Conservation (phyloP, 2,329 filamentous ascomycete species). For the Diaporthe australafricana region DNA sequence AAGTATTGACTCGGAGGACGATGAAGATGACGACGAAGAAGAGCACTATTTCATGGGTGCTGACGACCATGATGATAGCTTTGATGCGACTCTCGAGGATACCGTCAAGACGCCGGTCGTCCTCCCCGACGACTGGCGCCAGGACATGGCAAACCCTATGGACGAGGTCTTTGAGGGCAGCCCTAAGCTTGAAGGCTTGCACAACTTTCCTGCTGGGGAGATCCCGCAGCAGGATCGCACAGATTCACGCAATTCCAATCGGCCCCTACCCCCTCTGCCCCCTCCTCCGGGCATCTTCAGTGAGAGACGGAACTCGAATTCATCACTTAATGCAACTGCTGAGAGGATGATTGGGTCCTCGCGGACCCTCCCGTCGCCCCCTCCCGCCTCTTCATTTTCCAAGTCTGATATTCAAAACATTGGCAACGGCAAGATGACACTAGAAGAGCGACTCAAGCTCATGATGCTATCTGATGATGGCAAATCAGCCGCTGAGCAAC, state of each 20-base stretch:
- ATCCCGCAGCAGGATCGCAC: constrained; percentile 71
- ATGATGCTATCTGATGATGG: constrained; percentile 86
- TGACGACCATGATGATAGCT: constrained; percentile 83
- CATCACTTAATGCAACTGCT: constrained; percentile 75
- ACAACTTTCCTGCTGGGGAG: constrained; percentile 57
- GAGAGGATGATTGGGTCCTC: constrained; percentile 77
- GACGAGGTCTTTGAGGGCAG: constrained; percentile 80
- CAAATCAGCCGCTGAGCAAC: constrained; percentile 72
- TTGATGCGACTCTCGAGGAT: constrained; percentile 94
- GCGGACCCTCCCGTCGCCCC: constrained; percentile 78
- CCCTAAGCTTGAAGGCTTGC: constrained; percentile 69
- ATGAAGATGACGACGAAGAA: constrained; percentile 78
- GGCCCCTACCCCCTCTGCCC: constrained; percentile 89
- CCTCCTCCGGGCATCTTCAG: constrained; percentile 59
- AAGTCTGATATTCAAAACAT: constrained; percentile 85
- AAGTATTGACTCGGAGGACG: constrained; percentile 88
- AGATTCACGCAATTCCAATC: constrained; percentile 81
- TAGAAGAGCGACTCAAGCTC: constrained; percentile 86
- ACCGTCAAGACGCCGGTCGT: constrained; percentile 98
- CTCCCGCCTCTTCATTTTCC: constrained; percentile 71
- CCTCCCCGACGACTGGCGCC: constrained; percentile 95
- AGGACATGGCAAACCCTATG: constrained; percentile 58
- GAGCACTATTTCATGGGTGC: constrained; percentile 64
- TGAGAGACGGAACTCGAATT: constrained; percentile 60
- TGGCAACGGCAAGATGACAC: constrained; percentile 79